Conservation (phyloP, 352 stramenopile species). For the Globisporangium lucens region DNA sequence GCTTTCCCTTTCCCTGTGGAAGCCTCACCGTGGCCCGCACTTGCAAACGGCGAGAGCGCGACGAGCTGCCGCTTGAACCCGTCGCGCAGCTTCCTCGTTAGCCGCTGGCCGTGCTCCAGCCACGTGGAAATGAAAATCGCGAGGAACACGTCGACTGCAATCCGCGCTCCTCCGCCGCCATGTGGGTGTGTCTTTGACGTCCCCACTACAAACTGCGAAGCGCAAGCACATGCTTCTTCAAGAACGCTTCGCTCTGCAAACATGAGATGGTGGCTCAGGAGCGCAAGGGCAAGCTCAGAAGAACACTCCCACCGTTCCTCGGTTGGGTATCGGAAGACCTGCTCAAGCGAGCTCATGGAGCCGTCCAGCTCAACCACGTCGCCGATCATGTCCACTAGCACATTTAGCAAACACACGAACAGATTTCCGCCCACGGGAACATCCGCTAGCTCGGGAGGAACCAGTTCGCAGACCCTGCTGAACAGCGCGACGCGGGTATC, state of each 20-base stretch:
- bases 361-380: not conserved
- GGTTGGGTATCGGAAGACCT: not conserved
- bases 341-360: not conserved
- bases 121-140: not conserved
- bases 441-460: not conserved
- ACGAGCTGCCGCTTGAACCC: not conserved
- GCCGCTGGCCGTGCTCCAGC: not conserved
- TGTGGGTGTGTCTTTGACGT: not conserved
- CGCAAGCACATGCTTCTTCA: not conserved
- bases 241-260: not conserved
- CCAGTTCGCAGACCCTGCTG: not conserved
- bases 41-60: not conserved
- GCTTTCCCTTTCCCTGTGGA: not conserved
- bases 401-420: not conserved
- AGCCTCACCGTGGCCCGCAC: not conserved
- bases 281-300: not conserved
- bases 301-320: not conserved
- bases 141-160: not conserved
- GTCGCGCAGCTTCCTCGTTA: not conserved
- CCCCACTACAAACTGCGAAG: not conserved
- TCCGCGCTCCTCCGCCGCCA: not conserved
- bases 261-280: not conserved
- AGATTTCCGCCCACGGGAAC: not conserved
- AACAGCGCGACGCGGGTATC: not conserved
- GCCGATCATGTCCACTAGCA: not conserved